Percentiles rank a stretch among this genome's conserved stretches.
phyloP scores from a whole-genome alignment of 2,329 filamentous ascomycete species.

The Sclerotinia sclerotiorum region DNA sequence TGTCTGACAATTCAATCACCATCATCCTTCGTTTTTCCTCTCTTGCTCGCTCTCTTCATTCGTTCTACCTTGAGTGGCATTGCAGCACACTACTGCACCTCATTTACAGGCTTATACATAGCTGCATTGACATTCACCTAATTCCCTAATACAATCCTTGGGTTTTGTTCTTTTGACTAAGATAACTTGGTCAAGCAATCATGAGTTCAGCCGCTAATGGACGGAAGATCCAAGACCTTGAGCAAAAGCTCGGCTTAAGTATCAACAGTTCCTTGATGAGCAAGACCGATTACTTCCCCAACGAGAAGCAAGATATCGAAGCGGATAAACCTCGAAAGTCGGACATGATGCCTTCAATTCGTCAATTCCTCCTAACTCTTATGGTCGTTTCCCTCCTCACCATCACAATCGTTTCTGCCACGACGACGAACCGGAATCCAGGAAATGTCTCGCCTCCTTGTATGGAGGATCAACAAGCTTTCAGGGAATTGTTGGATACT shows the following conservation, averaged over 20 bases:
- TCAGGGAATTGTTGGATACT: slow-evolving; percentile 56
- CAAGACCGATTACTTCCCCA: slow-evolving; percentile 1
- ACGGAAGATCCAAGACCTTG: slow-evolving; percentile 26
- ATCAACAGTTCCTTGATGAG: slow-evolving; percentile 4
- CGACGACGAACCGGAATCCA: slow-evolving; percentile 31
- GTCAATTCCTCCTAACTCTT: slow-evolving; percentile 42
- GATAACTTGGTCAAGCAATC: slow-evolving; percentile 15
- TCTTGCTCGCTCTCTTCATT: slow-evolving; percentile 5
- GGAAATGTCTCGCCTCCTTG: slow-evolving; percentile 20
- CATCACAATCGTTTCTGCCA: slow-evolving; percentile 42
- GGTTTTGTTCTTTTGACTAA: not conserved
- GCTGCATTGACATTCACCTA: slow-evolving; percentile 12
- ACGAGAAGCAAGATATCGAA: slow-evolving; percentile 24
- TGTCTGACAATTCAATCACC: slow-evolving; percentile 18
- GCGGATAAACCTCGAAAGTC: slow-evolving; percentile 19
- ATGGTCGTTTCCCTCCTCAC: slow-evolving; percentile 40
- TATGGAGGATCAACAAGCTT: slow-evolving; percentile 40
- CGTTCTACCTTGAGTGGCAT: slow-evolving; percentile 12
- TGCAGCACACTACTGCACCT: slow-evolving; percentile 6
- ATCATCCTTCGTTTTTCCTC: slow-evolving; percentile 17
- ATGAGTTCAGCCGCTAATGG: slow-evolving; percentile 30
- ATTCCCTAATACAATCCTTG: slow-evolving; percentile 11
- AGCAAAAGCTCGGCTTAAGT: slow-evolving; percentile 22
- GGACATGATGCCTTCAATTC: slow-evolving; percentile 44
- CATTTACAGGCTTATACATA: not conserved